Base-by-base conservation (phyloP, 2,329 filamentous ascomycete genomes). In the Sporothrix humicola region DNA sequence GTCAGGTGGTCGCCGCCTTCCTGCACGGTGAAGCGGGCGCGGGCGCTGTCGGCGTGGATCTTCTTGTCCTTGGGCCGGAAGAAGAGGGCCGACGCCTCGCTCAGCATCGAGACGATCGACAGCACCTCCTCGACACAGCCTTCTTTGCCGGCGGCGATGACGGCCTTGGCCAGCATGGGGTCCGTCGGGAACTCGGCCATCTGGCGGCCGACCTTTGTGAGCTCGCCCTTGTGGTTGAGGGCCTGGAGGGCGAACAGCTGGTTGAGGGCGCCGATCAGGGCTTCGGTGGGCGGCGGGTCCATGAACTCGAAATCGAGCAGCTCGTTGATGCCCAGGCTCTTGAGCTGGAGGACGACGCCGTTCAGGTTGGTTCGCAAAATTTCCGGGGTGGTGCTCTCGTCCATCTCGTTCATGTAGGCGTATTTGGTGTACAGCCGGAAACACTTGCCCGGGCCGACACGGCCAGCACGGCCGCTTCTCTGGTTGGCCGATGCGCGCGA, bases 51-150 rank as follows among this genome's bases (percentile, higher is more conserved):
- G 13, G 96, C 96, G 79, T 98, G 93, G 42, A 98, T 92, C 81
- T 97, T 97, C 85, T 98, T 98, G 83, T 99, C 95, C 80, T 98
- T 97, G 23, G 96, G 95, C 0, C 94, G 88, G 87, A 97, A 97
- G 85, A 98, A 99, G 5, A 99, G 87, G 0, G 94, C 91, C 3
- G 92, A 94, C 1, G 93, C 90, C 83, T 98, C 96, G 75, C 92
- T 90, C 0, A 98, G 88, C 93, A 98, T 97, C 58, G 95, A 90
- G n/a, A 98, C 93, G 68, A 98, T 93, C 0, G 93, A 94, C 17
- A 99, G 85, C 0, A 98, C 90, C 82, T 99, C 96, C 74, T 97
- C 93, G 0, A 97, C 93, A 78, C 95, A 98, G n/a, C 93, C 93
- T 77, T 95, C 92, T 78, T 94, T 92, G 81, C 96, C 93, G 0